Evolutionary conservation across 2,329 filamentous ascomycete species (phyloP).

Genomic region (Samsoniella hepiali): DNA sequence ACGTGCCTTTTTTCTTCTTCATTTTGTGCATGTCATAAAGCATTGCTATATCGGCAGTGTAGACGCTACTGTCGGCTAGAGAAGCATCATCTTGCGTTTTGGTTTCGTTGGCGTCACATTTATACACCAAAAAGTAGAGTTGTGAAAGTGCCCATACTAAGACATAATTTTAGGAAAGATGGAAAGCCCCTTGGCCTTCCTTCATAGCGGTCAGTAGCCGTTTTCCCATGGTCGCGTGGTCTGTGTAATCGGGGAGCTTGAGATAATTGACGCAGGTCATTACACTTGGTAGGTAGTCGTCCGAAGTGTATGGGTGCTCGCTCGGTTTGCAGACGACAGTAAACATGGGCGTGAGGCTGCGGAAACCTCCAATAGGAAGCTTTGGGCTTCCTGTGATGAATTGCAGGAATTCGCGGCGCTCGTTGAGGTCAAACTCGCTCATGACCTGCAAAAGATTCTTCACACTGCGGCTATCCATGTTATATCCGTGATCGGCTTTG

Average conservation of each 20-base stretch:
- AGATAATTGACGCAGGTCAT: constrained; percentile 99
- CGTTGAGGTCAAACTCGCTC: constrained; percentile 73
- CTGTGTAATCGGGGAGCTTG: constrained; percentile 92
- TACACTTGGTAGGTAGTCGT: constrained; percentile 98
- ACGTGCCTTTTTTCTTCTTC: neutral
- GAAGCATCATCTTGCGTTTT: neutral
- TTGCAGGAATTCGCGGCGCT: constrained; percentile 91
- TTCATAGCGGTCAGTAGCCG: constrained; percentile 82
- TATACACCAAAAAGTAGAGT: neutral
- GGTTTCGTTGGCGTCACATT: neutral
- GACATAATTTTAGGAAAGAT: constrained; percentile 65
- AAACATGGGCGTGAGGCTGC: constrained; percentile 95
- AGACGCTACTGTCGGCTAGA: neutral
- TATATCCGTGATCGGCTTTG: constrained; percentile 97
- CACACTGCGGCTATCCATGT: constrained; percentile 96
- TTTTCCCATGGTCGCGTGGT: constrained; percentile 69
- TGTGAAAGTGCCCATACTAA: neutral
- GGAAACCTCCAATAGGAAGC: constrained; percentile 97
- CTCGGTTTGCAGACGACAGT: constrained; percentile 99
- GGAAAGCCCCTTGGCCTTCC: constrained; percentile 97
- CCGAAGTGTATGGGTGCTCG: constrained; percentile 86
- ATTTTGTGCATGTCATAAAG: neutral
- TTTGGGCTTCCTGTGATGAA: constrained; percentile 98
- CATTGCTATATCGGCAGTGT: neutral
- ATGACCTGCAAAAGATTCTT: constrained; percentile 90